These are phyloP conservation scores for Cutaneotrichosporon curvatum DNA, from an alignment of 1,284 basidiomycete species.

Conservation along the genomic window DNA sequence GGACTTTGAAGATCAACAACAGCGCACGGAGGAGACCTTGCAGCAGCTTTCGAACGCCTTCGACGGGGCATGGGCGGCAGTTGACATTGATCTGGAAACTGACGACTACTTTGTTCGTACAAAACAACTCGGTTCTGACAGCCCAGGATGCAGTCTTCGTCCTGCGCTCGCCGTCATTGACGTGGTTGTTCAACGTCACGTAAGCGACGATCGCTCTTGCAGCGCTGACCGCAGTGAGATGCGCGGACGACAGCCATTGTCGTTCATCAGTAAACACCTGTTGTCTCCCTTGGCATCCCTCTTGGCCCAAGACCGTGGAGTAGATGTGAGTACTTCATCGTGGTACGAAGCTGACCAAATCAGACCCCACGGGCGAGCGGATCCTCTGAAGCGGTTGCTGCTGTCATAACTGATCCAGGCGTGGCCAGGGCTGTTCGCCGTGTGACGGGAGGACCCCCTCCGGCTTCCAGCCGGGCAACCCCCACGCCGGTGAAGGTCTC, in stretches of 20 bases:
- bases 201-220: constrained; percentile 2
- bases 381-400: constrained; percentile 7
- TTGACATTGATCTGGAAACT: constrained; percentile 15
- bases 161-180: constrained; percentile 7
- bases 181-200: constrained; percentile 31
- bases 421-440: constrained; percentile 13
- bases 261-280: constrained; percentile 27
- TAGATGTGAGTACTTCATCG: constrained; percentile 4
- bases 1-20: constrained; percentile 11
- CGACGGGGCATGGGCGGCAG: constrained; percentile 14
- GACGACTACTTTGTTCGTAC: constrained; percentile 29
- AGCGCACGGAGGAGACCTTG: constrained; percentile 15
- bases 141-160: constrained; percentile 23
- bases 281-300: constrained; percentile 22
- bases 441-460: constrained; percentile 7
- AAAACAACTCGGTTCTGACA: not conserved
- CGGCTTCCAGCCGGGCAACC: constrained; percentile 5
- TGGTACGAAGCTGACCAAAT: not conserved
- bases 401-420: constrained; percentile 11
- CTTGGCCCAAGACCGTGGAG: constrained; percentile 19
- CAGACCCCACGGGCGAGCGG: not conserved
- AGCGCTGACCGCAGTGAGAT: constrained; percentile 17
- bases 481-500: constrained; percentile 5
- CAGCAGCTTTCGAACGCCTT: constrained; percentile 15
- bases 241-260: constrained; percentile 17